These are phyloP conservation scores for Vaccinium corymbosum DNA, from an alignment of 148 eudicot species.

Conservation along the genomic window DNA sequence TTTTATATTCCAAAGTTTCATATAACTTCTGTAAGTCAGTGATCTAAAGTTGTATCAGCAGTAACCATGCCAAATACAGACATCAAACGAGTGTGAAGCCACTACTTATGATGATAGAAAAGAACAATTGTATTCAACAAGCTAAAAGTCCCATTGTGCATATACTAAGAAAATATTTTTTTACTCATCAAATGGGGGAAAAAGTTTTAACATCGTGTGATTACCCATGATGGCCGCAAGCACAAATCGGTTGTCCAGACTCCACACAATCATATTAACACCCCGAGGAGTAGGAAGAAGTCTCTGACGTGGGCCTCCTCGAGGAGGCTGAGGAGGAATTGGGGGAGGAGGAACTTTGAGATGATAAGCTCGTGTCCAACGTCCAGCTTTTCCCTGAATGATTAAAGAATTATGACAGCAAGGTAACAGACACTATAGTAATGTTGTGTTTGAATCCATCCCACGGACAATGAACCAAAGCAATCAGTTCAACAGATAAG, in stretches of 20 bases:
- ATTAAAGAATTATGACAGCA: constrained; percentile 13
- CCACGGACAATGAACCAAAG: neutral
- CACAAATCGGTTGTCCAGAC: constrained; percentile 96
- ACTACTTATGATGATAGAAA: neutral
- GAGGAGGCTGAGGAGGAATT: constrained; percentile 85
- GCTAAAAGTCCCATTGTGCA: neutral
- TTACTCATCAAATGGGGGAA: neutral
- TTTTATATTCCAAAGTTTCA: neutral
- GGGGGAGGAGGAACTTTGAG: constrained; percentile 99
- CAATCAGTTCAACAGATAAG: neutral
- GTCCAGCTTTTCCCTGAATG: constrained; percentile 72
- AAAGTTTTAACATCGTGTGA: constrained; percentile 11
- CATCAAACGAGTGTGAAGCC: neutral
- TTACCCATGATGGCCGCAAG: constrained; percentile 99
- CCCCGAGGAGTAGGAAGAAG: constrained; percentile 97
- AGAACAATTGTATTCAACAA: neutral
- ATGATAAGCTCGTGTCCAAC: constrained; percentile 90
- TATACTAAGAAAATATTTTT: neutral
- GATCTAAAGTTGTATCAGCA: neutral
- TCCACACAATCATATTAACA: constrained; percentile 98
- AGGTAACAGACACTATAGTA: neutral
- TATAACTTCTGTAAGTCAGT: neutral
- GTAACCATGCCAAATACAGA: neutral
- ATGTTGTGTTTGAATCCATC: neutral
- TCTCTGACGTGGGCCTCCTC: constrained; percentile 98